Evolutionary conservation across 257 asterid species (phyloP).

Genomic region (Forsythia viridissima): DNA sequence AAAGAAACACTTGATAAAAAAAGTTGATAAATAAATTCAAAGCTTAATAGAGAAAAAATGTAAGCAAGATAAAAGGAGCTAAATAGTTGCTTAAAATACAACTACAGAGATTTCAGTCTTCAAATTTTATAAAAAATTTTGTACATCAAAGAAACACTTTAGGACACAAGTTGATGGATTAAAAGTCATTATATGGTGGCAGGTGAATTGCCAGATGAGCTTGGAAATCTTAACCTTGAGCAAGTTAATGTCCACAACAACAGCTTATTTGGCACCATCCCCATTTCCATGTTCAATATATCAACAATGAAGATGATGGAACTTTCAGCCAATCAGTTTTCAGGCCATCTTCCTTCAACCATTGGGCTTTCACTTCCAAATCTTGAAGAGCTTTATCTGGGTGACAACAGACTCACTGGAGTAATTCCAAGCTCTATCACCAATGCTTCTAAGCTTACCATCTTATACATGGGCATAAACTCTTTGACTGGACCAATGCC

Average conservation of each 20-base stretch:
- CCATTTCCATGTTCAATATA: constrained; percentile 22
- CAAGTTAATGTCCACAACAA: background rate
- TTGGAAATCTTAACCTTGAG: constrained; percentile 24
- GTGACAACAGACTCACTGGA: constrained; percentile 42
- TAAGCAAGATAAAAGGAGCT: no score
- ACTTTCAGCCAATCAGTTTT: constrained; percentile 30
- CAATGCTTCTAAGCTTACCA: constrained; percentile 49
- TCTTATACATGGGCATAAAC: constrained; percentile 23
- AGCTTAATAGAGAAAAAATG: background rate
- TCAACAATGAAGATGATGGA: constrained; percentile 15
- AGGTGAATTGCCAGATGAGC: constrained; percentile 36
- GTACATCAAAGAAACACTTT: background rate
- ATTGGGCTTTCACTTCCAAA: constrained; percentile 33
- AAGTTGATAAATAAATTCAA: background rate
- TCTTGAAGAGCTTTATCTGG: constrained; percentile 28
- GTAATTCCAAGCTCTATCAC: constrained; percentile 38
- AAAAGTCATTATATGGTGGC: background rate
- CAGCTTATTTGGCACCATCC: constrained; percentile 11
- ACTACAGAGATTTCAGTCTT: no score
- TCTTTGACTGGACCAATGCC: constrained; percentile 47
- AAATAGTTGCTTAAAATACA: no score
- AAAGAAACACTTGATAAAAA: no score
- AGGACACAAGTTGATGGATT: background rate
- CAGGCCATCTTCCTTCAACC: constrained; percentile 43
- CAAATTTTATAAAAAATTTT: background rate